These are phyloP conservation scores for Cucurbitaria berberidis DNA, from an alignment of 2,329 filamentous ascomycete genomes.

Conservation along the genomic window DNA sequence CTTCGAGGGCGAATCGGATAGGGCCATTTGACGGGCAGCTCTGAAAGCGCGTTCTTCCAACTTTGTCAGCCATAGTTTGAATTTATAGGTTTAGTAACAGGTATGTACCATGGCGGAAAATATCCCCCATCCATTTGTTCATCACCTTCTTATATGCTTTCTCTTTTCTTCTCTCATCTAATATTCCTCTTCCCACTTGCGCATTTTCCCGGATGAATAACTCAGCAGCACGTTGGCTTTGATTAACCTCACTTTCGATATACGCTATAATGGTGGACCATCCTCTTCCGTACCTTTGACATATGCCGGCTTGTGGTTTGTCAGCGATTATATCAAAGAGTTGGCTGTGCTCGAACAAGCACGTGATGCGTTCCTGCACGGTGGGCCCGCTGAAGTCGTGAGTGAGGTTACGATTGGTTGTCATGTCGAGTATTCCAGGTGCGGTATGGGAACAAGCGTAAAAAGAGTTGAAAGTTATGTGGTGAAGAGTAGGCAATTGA, in stretches of 20 bases:
- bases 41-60: not conserved
- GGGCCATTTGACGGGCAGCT: not conserved
- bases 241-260: conserved; percentile 1
- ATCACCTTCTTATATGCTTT: not conserved
- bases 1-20: not conserved
- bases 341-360: not conserved
- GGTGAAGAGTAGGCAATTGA: not conserved
- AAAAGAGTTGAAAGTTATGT: not conserved
- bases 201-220: not conserved
- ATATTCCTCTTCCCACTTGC: not conserved
- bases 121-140: not conserved
- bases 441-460: not conserved
- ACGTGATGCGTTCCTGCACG: not conserved
- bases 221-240: not conserved
- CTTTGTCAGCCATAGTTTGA: not conserved
- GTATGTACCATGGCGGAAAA: conserved; percentile 3
- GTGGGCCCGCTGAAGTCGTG: not conserved
- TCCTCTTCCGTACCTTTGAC: not conserved
- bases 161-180: not conserved
- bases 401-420: not conserved
- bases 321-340: not conserved
- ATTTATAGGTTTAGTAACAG: not conserved
- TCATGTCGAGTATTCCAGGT: not conserved
- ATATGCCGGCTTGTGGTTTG: not conserved
- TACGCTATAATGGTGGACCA: not conserved